A percentile compares a stretch with the other conserved stretches of the same genome.
phyloP scores from a whole-genome alignment of 345 rosid genomes.

The Syzygium aromaticum region DNA sequence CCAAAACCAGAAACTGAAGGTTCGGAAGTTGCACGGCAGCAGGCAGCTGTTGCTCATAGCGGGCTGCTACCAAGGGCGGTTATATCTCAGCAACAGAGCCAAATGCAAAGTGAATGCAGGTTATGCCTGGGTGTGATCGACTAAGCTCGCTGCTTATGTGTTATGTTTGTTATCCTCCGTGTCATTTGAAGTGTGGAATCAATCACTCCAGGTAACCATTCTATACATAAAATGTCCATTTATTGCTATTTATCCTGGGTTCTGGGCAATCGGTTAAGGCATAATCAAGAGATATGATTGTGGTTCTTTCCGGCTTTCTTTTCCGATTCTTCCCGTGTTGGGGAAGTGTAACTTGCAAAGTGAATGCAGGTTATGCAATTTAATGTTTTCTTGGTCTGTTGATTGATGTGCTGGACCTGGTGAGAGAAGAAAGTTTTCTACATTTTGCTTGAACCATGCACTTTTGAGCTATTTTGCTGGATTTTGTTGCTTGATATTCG shows the following conservation, averaged over 20 bases:
- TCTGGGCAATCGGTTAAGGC: background rate
- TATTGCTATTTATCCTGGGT: background rate
- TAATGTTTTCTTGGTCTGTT: background rate
- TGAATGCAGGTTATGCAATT: background rate
- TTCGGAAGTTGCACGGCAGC: conserved; percentile 61
- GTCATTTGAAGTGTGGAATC: background rate
- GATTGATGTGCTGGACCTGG: background rate
- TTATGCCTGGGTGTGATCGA: no score
- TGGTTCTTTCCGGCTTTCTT: background rate
- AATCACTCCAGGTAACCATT: background rate
- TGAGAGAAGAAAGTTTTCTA: background rate
- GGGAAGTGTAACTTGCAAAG: background rate
- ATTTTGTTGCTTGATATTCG: background rate
- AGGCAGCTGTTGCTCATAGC: conserved; percentile 50
- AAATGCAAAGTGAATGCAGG: no score
- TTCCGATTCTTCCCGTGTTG: background rate
- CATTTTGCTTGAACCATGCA: background rate
- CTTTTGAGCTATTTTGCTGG: background rate
- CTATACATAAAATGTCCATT: background rate
- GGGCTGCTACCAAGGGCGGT: conserved; percentile 83
- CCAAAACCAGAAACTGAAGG: conserved; percentile 65
- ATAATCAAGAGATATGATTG: background rate
- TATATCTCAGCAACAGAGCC: conserved; percentile 83
- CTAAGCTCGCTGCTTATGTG: background rate
- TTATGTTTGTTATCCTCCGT: background rate